A percentile compares a stretch with the other conserved stretches of the same genome.
Evolutionary conservation across 805 yeast genomes (phyloP).

Genomic region (Aciculoconidium aculeatum): DNA sequence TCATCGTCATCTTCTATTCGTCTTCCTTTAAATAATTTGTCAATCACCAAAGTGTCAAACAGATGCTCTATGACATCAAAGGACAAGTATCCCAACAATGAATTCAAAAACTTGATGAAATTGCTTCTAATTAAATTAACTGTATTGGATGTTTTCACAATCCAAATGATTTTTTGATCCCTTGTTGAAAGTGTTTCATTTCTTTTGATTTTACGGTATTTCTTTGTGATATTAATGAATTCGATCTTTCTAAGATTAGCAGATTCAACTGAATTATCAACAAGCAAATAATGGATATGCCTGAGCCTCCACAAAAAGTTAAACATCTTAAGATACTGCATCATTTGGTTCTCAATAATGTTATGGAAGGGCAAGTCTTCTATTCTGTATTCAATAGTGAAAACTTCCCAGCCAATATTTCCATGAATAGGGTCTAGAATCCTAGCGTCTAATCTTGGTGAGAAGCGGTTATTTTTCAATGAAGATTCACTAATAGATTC

Average conservation of each 20-base stretch:
- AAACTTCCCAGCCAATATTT: slow-evolving; percentile 85
- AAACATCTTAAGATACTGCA: slow-evolving; percentile 66
- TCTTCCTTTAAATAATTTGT: slow-evolving; percentile 17
- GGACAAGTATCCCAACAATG: slow-evolving; percentile 36
- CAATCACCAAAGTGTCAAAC: slow-evolving; percentile 19
- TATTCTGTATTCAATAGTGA: slow-evolving; percentile 72
- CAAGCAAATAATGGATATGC: slow-evolving; percentile 51
- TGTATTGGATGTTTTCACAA: slow-evolving; percentile 26
- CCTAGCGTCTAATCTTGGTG: slow-evolving; percentile 72
- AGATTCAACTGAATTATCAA: slow-evolving; percentile 23
- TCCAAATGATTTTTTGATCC: slow-evolving; percentile 23
- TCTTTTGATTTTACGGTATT: slow-evolving; percentile 10
- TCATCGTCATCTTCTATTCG: slow-evolving; percentile 6
- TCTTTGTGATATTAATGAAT: slow-evolving; percentile 12
- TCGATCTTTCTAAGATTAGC: slow-evolving; percentile 23
- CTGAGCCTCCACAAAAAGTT: slow-evolving; percentile 79
- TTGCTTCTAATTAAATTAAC: slow-evolving; percentile 34
- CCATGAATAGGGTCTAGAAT: slow-evolving; percentile 67
- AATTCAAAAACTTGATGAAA: slow-evolving; percentile 37
- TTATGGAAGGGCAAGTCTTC: slow-evolving; percentile 49
- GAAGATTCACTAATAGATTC: slow-evolving; percentile 58
- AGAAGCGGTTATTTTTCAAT: slow-evolving; percentile 34
- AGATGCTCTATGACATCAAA: slow-evolving; percentile 43
- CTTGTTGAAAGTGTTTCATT: slow-evolving; percentile 35
- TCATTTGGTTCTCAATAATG: slow-evolving; percentile 21